Evolutionary conservation across 106 monocot genomes (phyloP).

Genomic region (Dioscorea dumetorum): DNA sequence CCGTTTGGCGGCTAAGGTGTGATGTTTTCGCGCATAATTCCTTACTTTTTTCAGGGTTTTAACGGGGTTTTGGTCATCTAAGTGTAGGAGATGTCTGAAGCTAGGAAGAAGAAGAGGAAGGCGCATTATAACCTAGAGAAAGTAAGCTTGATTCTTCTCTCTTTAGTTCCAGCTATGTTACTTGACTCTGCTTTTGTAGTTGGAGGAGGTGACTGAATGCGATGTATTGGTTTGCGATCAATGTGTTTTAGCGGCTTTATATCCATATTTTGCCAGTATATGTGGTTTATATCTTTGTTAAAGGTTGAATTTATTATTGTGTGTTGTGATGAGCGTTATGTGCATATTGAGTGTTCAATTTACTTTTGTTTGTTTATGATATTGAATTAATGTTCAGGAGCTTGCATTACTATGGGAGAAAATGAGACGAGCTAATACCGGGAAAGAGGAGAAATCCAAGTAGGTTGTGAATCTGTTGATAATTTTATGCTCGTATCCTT

Average conservation of each 20-base stretch:
- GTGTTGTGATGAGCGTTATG: no score
- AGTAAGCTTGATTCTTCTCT: constrained; percentile 14
- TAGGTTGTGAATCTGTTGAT: constrained; percentile 13
- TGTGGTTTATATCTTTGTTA: no score
- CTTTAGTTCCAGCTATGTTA: neutral
- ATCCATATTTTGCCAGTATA: no score
- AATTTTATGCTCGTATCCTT: neutral
- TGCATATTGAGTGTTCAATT: neutral
- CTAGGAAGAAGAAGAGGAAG: constrained; percentile 40
- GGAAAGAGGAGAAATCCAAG: constrained; percentile 66
- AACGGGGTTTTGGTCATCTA: neutral
- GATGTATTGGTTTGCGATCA: neutral
- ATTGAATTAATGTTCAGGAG: constrained; percentile 33
- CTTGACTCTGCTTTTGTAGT: neutral
- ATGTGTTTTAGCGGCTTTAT: no score
- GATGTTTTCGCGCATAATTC: no score
- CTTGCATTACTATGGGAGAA: constrained; percentile 87
- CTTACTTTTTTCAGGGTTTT: neutral
- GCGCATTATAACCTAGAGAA: constrained; percentile 36
- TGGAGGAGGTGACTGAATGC: neutral
- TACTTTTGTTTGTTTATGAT: neutral
- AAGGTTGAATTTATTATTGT: no score
- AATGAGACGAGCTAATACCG: constrained; percentile 49
- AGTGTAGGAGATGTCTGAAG: constrained; percentile 31
- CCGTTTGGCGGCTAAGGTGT: constrained; percentile 35